Evolutionary conservation across 2,329 filamentous ascomycete genomes (phyloP), one percentile per base, ranked within the genome.

Genomic region (Grosmannia clavigera): DNA sequence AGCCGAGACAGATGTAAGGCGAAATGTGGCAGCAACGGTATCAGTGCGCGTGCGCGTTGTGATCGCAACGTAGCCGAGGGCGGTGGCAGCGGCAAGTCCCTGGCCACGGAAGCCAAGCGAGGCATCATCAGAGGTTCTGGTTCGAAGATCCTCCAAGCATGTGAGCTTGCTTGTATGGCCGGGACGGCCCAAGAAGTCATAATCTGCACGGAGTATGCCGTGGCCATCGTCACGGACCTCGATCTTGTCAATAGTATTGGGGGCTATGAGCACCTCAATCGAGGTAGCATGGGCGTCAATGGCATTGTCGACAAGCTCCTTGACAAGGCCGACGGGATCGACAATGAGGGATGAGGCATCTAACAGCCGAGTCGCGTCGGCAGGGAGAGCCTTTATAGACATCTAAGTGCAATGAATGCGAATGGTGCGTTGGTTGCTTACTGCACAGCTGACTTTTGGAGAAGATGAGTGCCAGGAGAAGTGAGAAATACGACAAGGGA

Each of bases 31-130:
- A 1, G 83, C 87, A 7, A 86, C 76, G 1, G 77, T 70, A 62
- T 90, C 86, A 2, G 77, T 76, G 38, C 80, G 74, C 3, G 82
- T 82, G 63, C 82, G 81, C 3, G 88, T 91, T 16, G 78, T 86
- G 57, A 91, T 73, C 9, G 72, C 74, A 52, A 91, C 72, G 3
- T 77, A 75, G 46, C 82, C 83, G 61, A 89, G 68, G 51, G 80
- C 76, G 61, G 82, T 85, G 61, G 79, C 78, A 69, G 82, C 84
- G 48, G 87, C 85, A 62, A 92, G 73, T 19, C 87, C 87, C 67
- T 90, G 82, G 25, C 88, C 88, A 43, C 88, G 81, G 67, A 92
- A 92, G 2, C 88, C 88, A n/a, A 92, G 77, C 38, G 79, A 85
- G 52, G 73, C 75, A 1, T 80, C 78, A 9, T 80, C 82, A 25